Evolutionary conservation across 495 filamentous ascomycete species (phyloP).

Genomic region (Hyaloscypha finlandica): DNA sequence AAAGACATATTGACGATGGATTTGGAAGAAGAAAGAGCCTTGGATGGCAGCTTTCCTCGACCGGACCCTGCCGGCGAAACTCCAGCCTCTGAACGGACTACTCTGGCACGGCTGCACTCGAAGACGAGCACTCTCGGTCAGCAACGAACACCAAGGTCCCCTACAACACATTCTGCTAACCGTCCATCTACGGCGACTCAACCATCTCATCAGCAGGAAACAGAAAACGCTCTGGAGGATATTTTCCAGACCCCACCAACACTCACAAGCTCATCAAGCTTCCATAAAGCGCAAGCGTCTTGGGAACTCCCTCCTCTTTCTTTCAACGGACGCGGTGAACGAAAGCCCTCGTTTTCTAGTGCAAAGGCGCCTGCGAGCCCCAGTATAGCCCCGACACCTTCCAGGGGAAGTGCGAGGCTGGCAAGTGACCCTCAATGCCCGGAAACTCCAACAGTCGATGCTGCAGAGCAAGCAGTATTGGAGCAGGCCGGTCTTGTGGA

Average conservation of each 20-base stretch:
- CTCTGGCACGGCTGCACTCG: constrained; percentile 27
- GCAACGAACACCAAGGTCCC: constrained; percentile 35
- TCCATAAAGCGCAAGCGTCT: constrained; percentile 49
- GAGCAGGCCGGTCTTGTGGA: constrained; percentile 50
- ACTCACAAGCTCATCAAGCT: constrained; percentile 37
- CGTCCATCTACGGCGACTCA: constrained; percentile 29
- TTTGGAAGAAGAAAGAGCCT: constrained; percentile 68
- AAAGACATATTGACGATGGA: constrained; percentile 84
- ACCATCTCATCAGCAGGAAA: constrained; percentile 25
- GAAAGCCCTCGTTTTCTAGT: constrained; percentile 27
- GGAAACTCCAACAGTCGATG: constrained; percentile 40
- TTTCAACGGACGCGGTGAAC: constrained; percentile 38
- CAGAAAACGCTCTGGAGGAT: constrained; percentile 30
- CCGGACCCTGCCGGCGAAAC: constrained; percentile 21
- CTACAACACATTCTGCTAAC: constrained; percentile 29
- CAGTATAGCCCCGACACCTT: constrained; percentile 22
- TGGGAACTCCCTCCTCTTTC: constrained; percentile 52
- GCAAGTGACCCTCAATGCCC: constrained; percentile 30
- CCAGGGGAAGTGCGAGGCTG: constrained; percentile 28
- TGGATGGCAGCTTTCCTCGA: constrained; percentile 1
- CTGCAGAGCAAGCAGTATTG: constrained; percentile 51
- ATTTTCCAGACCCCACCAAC: constrained; percentile 34
- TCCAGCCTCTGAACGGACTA: constrained; percentile 20
- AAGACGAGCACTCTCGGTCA: constrained; percentile 34
- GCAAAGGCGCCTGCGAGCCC: constrained; percentile 26